Percentiles rank a stretch among this genome's conserved stretches.
Conservation (phyloP, 1,139 yeast species). For the Diutina pseudorugosa region DNA sequence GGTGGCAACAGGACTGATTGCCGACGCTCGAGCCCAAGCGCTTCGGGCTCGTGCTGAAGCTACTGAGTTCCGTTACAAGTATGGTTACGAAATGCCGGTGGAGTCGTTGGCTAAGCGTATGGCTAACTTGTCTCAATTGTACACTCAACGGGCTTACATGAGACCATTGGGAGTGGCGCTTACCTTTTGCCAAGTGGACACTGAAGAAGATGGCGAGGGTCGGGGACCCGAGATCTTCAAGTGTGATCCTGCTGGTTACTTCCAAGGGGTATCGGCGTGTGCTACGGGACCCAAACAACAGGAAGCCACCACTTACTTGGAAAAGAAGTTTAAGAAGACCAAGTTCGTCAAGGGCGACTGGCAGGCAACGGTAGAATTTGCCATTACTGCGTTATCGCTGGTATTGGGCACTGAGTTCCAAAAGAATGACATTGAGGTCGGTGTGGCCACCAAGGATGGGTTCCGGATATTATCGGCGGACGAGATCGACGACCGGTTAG, state of each 20-base stretch:
- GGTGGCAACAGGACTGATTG: slow-evolving; percentile 92
- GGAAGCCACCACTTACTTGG: slow-evolving; percentile 83
- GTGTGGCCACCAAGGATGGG: slow-evolving; percentile 63
- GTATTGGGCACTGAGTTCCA: slow-evolving; percentile 89
- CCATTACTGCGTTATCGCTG: slow-evolving; percentile 73
- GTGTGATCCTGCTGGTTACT: slow-evolving; percentile 97
- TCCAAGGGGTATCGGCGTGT: slow-evolving; percentile 81
- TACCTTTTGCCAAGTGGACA: slow-evolving; percentile 65
- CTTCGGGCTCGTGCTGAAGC: slow-evolving; percentile 87
- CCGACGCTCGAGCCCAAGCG: slow-evolving; percentile 90
- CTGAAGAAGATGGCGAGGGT: slow-evolving; percentile 56
- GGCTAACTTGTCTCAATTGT: slow-evolving; percentile 90
- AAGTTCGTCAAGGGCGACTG: slow-evolving; percentile 70
- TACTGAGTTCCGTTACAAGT: slow-evolving; percentile 85
- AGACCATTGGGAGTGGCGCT: slow-evolving; percentile 92
- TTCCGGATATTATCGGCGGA: slow-evolving; percentile 68
- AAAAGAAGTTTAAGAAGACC: slow-evolving; percentile 79
- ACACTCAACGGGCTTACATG: slow-evolving; percentile 98
- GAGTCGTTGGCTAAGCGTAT: slow-evolving; percentile 87
- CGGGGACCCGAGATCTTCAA: slow-evolving; percentile 84
- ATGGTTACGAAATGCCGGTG: slow-evolving; percentile 95
- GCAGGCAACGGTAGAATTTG: slow-evolving; percentile 83
- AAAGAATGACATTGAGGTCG: slow-evolving; percentile 86
- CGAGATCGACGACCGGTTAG: slow-evolving; percentile 87
- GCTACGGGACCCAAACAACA: slow-evolving; percentile 97